Evolutionary conservation across 2,329 filamentous ascomycete species (phyloP), one percentile per base, ranked within the genome.

Genomic region (Fusarium sp.): DNA sequence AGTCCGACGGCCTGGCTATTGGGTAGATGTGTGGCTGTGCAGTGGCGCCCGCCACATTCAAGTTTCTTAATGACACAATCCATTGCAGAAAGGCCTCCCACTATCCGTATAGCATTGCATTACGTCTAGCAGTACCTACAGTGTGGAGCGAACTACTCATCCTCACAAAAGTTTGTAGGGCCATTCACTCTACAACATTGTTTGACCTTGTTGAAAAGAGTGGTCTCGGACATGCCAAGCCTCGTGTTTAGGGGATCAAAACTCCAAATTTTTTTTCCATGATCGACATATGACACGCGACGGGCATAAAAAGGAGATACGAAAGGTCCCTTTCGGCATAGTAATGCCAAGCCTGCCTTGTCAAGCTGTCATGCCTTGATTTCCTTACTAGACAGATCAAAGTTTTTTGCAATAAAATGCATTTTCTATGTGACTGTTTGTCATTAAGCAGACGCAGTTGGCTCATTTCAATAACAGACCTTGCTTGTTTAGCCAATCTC

Each of bases 401-500:
- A 41, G 12, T 18, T 53, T 30, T 30, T 41, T 46, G 37, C 30
- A 30, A 41, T 32, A 27, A 32, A 53, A 13, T 23, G 17, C 20
- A 15, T 26, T 30, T 45, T 46, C 32, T 9, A 60, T 46, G 58
- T 33, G 42, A 30, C 49, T 37, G 35, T 40, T 48, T 74, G 71
- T 75, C 73, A 75, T 69, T 38, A 49, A 50, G 26, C 37, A 38
- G 52, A 45, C 49, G 13, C 52, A 62, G 71, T 75, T 75, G 73
- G 73, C 42, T 48, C 42, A 58, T 60, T 52, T 52, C 23, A 42
- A 30, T 55, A 18, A 40, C 20, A 37, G 54, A 65, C 15, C 15
- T 48, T 58, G 56, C 40, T 41, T 64, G 32, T 30, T 37, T 37
- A 40, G 55, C 26, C 45, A 55, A 64, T 56, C 37, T 59, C 52